Conservation (phyloP, 306 rosid species). For the Trifolium fragiferum region DNA sequence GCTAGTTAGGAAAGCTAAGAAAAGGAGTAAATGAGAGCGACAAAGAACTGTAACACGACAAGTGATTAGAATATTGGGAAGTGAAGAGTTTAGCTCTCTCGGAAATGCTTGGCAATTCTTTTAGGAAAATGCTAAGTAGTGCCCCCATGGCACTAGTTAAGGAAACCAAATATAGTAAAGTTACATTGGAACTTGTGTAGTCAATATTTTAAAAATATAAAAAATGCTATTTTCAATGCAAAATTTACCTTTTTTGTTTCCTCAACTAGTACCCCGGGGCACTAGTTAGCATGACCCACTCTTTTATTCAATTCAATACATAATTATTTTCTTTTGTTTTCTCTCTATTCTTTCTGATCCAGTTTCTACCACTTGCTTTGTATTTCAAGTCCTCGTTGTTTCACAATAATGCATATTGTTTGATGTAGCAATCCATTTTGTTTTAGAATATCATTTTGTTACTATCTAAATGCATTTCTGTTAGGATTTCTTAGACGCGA, state of each 20-base stretch:
- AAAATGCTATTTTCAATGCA: too few species aligned
- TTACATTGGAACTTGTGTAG: too few species aligned
- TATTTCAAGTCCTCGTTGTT: background rate
- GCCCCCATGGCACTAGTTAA: too few species aligned
- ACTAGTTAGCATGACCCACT: too few species aligned
- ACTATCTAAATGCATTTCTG: constrained; percentile 4
- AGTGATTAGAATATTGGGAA: background rate
- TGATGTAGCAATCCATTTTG: background rate
- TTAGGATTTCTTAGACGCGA: background rate
- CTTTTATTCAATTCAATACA: background rate
- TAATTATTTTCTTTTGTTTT: background rate
- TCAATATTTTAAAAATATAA: too few species aligned
- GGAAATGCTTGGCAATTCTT: background rate
- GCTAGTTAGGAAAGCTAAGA: background rate
- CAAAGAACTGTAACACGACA: background rate
- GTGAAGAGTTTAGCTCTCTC: background rate
- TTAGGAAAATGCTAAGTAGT: too few species aligned
- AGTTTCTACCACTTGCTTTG: background rate
- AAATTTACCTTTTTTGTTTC: too few species aligned
- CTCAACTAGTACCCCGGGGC: too few species aligned
- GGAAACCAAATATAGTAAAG: too few species aligned
- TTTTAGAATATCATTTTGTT: constrained; percentile 5
- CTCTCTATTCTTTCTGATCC: background rate
- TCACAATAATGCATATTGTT: background rate
- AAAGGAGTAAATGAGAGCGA: background rate